Evolutionary conservation across 495 filamentous ascomycete genomes (phyloP), one percentile per base, ranked within the genome.

Genomic region (Annulohypoxylon nitens): DNA sequence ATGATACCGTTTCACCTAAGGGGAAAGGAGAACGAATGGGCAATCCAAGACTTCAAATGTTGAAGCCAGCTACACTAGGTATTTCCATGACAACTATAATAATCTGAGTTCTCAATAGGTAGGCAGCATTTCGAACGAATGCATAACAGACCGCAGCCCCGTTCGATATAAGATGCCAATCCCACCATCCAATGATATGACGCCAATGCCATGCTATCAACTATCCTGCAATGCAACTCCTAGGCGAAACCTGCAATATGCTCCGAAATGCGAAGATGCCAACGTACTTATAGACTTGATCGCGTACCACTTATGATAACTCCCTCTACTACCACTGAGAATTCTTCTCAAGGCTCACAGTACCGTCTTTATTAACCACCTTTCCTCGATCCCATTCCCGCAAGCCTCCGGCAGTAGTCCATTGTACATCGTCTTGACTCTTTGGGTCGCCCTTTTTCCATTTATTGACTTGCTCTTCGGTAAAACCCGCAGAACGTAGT

Each of bases 331-430:
- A 45, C 41, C 14, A 57, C 18, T 74, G 48, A n/a, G 36, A n/a
- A 48, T 37, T 57, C 33, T 26, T 30, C 26, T 54, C 14, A 26
- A 64, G 16, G 5, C 41, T 61, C 36, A 66, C 45, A 6, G 63
- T 67, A 4, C 90, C 91, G 61, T 91, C 86, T 11, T 85, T 86
- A 69, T 90, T 87, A 39, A 93, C 80, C 36, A 93, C 88, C 76
- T 97, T 97, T 2, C 93, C 93, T 7, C 90, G 85, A 86, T 98
- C 95, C 95, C 95, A 98, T 77, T 97, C 95, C 39, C 93, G 87
- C n/a, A 88, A 85, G 69, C 93, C 92, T 0, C 93, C 95, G 51
- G 87, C 88, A 77, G 90, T 92, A 50, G 86, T 85, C 95, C 96
- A 99, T 70, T 80, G 86, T 11, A 97, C 91, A 76, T 93, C 88